Evolutionary conservation across 768 basidiomycete species (phyloP).

Genomic region (Roridomyces roridus): DNA sequence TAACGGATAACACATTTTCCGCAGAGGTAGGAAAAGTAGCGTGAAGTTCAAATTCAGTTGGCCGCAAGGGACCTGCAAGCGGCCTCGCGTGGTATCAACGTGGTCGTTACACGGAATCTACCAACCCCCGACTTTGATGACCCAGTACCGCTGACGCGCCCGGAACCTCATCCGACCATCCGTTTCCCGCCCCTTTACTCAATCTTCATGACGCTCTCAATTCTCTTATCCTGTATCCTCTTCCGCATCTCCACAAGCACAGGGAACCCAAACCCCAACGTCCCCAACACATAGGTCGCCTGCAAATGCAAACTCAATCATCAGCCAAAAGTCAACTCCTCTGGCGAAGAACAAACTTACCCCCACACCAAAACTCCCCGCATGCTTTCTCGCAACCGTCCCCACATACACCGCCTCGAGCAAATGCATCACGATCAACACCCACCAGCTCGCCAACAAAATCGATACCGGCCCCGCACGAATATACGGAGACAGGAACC

Average conservation of each 20-base stretch:
- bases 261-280: slow-evolving; percentile 61
- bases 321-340: slow-evolving; percentile 32
- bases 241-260: slow-evolving; percentile 59
- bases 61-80: too few relatives aligned
- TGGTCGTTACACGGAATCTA: too few relatives aligned
- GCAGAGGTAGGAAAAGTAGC: too few relatives aligned
- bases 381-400: slow-evolving; percentile 49
- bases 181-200: too few relatives aligned
- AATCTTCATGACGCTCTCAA: slow-evolving; percentile 82
- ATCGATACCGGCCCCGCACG: slow-evolving; percentile 36
- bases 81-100: too few relatives aligned
- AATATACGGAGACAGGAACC: slow-evolving; percentile 35
- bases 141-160: too few relatives aligned
- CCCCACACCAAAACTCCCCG: slow-evolving; percentile 48
- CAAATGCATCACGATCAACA: slow-evolving; percentile 43
- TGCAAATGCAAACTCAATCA: slow-evolving; percentile 29
- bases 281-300: slow-evolving; percentile 58
- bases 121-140: too few relatives aligned
- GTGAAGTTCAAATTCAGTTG: too few relatives aligned
- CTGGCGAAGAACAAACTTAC: slow-evolving; percentile 31
- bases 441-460: slow-evolving; percentile 40
- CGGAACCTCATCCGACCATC: too few relatives aligned
- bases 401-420: slow-evolving; percentile 56
- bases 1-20: too few relatives aligned
- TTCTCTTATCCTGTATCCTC: slow-evolving; percentile 70